Evolutionary conservation across 2,329 filamentous ascomycete species (phyloP), one percentile per base, ranked within the genome.

Genomic region (Fusarium sp.): DNA sequence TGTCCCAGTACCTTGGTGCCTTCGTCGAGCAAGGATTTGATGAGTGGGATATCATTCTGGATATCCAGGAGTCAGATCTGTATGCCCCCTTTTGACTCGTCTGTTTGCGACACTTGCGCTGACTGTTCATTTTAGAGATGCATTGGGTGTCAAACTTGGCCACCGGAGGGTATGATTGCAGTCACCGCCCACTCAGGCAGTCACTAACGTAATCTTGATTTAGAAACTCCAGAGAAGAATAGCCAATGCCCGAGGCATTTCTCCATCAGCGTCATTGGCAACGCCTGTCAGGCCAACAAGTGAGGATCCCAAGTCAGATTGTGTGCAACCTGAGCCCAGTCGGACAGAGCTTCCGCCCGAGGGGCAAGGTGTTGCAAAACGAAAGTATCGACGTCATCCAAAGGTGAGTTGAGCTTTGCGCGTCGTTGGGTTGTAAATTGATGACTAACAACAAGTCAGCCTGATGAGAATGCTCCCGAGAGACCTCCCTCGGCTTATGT

Each of bases 191-290:
- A 57, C 52, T 46, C 23, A 37, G 39, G 15, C 37, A 50, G 39
- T 28, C 23, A 24, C 55, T 70, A 37, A 70, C 24, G n/a, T 12
- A 8, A 43, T 15, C 3, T 47, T 20, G 13, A 7, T 29, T 24
- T 63, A 93, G 91, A 93, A 93, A 85, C 84, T 96, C n/a, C 93
- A 96, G 81, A 85, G 92, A 66, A 91, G 91, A 50, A 95, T 96
- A 75, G 92, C 92, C 63, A 92, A 93, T 73, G 89, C 88, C 21
- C 85, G 91, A 76, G 90, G 91, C 21, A 79, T 91, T 57, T 84
- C 86, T 18, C 84, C 87, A 6, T 84, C 86, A 37, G 79, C 81
- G 3, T 85, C 84, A 8, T 74, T 89, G n/a, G 80, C 78, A 23
- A 84, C 86, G 21, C 80, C 83, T 16, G 82, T 80, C 42, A 85